A percentile compares a stretch with the other conserved stretches of the same genome.
Conservation (phyloP, 345 rosid species). For the Eucalyptus curtisii region DNA sequence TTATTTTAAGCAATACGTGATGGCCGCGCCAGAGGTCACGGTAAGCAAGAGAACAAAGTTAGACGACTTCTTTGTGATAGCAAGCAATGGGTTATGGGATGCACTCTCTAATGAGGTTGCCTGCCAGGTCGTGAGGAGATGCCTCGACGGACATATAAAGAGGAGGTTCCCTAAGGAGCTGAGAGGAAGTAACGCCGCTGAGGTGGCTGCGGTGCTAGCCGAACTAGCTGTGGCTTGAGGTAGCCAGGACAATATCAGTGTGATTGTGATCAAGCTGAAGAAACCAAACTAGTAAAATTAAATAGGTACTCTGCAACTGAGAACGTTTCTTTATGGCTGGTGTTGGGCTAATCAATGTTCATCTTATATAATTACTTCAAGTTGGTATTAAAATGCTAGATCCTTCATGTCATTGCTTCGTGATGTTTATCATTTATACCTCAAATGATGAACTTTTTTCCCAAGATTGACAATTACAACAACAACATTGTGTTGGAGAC, state of each 20-base stretch:
- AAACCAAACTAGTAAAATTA: neutral
- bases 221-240: conserved; percentile 23
- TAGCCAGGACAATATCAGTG: conserved; percentile 24
- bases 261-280: conserved; percentile 13
- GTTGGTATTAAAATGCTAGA: neutral
- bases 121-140: conserved; percentile 2
- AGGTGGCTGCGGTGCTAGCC: conserved; percentile 8
- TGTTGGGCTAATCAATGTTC: neutral
- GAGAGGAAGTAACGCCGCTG: neutral
- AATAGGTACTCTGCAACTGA: neutral
- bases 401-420: neutral
- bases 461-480: neutral
- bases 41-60: neutral
- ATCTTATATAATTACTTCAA: neutral
- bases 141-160: neutral
- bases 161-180: neutral
- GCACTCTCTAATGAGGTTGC: conserved; percentile 14
- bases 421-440: neutral
- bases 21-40: conserved; percentile 9
- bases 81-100: conserved; percentile 28
- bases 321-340: neutral
- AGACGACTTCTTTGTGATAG: conserved; percentile 13
- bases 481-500: neutral
- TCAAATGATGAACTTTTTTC: neutral
- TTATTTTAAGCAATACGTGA: conserved; percentile 7